phyloP scores from a whole-genome alignment of 441 rosid genomes.

The Adansonia madagascariensis region DNA sequence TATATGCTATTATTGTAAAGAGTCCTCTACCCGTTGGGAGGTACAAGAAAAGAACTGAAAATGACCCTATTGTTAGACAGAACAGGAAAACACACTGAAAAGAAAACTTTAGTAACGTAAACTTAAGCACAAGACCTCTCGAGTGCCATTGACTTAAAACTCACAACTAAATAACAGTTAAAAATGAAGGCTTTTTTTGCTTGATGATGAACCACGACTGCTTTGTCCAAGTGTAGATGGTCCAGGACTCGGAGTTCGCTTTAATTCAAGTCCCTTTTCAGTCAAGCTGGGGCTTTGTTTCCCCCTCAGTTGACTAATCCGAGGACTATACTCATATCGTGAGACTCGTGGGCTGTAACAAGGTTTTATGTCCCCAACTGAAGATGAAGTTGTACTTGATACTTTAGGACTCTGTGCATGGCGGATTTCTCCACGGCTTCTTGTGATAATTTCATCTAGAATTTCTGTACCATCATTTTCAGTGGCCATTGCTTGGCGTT shows the following conservation, averaged over 20 bases:
- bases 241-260: constrained; percentile 54
- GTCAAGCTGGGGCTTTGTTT: constrained; percentile 36
- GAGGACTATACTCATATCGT: constrained; percentile 52
- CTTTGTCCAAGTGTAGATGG: constrained; percentile 50
- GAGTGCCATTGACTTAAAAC: constrained; percentile 43
- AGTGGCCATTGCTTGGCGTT: constrained; percentile 39
- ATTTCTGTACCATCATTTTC: constrained; percentile 54
- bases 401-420: constrained; percentile 55
- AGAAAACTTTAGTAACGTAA: constrained; percentile 18
- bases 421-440: constrained; percentile 82
- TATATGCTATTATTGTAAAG: constrained; percentile 21
- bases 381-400: constrained; percentile 53
- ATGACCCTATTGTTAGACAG: constrained; percentile 31
- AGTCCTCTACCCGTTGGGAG: constrained; percentile 28
- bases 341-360: constrained; percentile 44
- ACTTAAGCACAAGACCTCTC: constrained; percentile 48
- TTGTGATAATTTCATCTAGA: constrained; percentile 67
- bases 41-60: constrained; percentile 27
- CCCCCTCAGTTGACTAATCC: constrained; percentile 37
- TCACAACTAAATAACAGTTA: constrained; percentile 19
- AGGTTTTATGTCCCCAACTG: constrained; percentile 45
- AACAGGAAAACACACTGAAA: constrained; percentile 26
- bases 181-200: constrained; percentile 15
- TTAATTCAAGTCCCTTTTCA: constrained; percentile 41
- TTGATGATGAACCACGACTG: constrained; percentile 38